Percentiles rank a stretch among this genome's conserved stretches.
Evolutionary conservation across 2,329 filamentous ascomycete genomes (phyloP).

Genomic region (Cercospora canescens): DNA sequence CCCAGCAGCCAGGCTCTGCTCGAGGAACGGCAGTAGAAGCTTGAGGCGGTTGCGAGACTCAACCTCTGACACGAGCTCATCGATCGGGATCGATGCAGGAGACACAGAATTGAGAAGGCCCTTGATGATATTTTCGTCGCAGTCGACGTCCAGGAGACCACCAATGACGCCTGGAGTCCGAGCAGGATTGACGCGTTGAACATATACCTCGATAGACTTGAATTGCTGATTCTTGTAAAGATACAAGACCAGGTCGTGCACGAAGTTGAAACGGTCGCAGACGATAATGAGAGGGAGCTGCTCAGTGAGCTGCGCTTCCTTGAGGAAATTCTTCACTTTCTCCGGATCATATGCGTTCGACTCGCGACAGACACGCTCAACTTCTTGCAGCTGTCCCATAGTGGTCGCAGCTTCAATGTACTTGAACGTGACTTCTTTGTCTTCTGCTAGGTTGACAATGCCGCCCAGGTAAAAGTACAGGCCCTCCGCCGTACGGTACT

Average conservation of each 20-base stretch:
- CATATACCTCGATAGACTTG: constrained; percentile 97
- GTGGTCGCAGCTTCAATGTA: constrained; percentile 96
- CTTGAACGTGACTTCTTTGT: constrained; percentile 96
- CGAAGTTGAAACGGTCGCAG: constrained; percentile 98
- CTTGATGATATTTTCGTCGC: constrained; percentile 95
- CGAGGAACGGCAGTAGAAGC: constrained; percentile 91
- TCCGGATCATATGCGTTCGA: constrained; percentile 75
- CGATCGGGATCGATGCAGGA: constrained; percentile 82
- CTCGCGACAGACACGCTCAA: constrained; percentile 95
- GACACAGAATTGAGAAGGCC: constrained; percentile 82
- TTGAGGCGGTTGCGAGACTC: constrained; percentile 94
- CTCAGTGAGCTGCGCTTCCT: constrained; percentile 89
- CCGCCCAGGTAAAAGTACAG: constrained; percentile 98
- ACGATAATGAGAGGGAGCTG: constrained; percentile 97
- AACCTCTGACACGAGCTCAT: constrained; percentile 92
- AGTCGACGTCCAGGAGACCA: constrained; percentile 92
- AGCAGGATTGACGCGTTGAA: constrained; percentile 91
- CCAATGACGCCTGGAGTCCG: constrained; percentile 91
- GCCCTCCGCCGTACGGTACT: constrained; percentile 95
- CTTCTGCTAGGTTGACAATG: constrained; percentile 95
- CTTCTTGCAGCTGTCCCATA: constrained; percentile 91
- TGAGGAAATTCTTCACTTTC: constrained; percentile 99
- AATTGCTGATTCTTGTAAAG: constrained; percentile 99
- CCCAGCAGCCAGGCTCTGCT: constrained; percentile 82
- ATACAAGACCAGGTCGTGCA: constrained; percentile 93